Conservation (phyloP, 208 protist species). For the Leishmania martiniquensis region DNA sequence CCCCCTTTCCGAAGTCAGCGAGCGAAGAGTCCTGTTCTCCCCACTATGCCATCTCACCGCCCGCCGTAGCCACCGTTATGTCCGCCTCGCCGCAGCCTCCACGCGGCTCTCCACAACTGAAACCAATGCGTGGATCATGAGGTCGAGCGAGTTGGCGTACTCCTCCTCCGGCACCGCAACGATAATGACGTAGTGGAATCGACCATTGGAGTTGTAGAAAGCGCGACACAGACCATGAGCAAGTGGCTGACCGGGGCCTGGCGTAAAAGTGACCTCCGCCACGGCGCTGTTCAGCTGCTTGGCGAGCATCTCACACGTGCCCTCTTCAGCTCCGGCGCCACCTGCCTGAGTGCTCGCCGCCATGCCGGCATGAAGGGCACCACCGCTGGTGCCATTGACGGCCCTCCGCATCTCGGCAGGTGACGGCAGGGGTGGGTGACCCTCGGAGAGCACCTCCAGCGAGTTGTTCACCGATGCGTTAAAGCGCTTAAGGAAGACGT, state of each 20-base stretch:
- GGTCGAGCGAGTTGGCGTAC: conserved; percentile 61
- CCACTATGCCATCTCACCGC: background rate
- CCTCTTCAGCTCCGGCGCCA: conserved; percentile 12
- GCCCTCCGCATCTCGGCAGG: conserved; percentile 2
- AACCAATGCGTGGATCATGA: conserved; percentile 73
- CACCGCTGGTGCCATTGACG: background rate
- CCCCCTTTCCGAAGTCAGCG: too few relatives aligned
- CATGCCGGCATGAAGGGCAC: background rate
- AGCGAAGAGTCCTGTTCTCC: background rate
- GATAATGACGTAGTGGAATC: conserved; percentile 80
- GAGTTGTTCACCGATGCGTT: conserved; percentile 80
- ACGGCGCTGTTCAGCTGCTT: conserved; percentile 62
- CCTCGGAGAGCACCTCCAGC: conserved; percentile 47
- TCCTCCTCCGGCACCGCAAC: conserved; percentile 79
- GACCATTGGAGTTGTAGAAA: conserved; percentile 79
- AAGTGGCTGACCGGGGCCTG: conserved; percentile 50
- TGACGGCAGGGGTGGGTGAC: conserved; percentile 10
- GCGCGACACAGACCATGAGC: conserved; percentile 78
- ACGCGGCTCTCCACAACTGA: conserved; percentile 75
- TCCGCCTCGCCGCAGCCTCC: conserved; percentile 63
- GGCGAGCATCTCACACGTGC: conserved; percentile 49
- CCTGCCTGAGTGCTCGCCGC: conserved; percentile 6
- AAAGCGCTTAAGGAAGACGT: conserved; percentile 79
- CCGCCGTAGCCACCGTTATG: conserved; percentile 18
- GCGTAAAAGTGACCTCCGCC: conserved; percentile 77